These are phyloP conservation scores for Eutrema yunnanense DNA, from an alignment of 345 rosid genomes.

Conservation along the genomic window DNA sequence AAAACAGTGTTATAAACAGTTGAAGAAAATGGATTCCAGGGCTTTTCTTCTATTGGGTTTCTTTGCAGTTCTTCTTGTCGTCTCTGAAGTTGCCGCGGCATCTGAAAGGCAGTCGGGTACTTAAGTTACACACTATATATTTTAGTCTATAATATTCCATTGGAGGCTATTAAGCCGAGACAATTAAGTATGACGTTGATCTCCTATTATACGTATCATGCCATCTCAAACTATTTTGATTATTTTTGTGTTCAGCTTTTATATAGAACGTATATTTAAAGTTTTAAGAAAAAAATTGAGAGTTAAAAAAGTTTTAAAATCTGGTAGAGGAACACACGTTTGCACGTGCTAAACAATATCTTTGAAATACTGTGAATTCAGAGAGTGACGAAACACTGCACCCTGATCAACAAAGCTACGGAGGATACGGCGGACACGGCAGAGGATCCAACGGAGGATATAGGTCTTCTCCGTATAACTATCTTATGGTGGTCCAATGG, in stretches of 20 bases:
- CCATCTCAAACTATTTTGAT: too few relatives aligned
- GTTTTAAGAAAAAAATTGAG: not conserved
- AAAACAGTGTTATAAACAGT: not conserved
- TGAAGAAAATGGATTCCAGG: conserved; percentile 21
- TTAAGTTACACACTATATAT: not conserved
- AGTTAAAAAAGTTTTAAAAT: not conserved
- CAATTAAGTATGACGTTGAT: not conserved
- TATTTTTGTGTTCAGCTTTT: not conserved
- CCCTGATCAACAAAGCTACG: not conserved
- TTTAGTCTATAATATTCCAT: not conserved
- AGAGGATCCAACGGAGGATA: not conserved
- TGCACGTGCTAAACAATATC: not conserved
- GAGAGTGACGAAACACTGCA: conserved; percentile 8
- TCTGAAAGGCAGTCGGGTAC: not conserved
- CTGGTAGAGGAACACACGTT: not conserved
- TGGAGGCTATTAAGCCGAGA: not conserved
- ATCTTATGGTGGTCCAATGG: not conserved
- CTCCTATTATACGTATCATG: too few relatives aligned
- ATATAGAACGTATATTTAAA: not conserved
- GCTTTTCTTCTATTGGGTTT: conserved; percentile 16
- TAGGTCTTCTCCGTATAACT: too few relatives aligned
- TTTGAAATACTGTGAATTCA: conserved; percentile 1
- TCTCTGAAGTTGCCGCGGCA: conserved; percentile 15
- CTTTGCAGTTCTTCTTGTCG: conserved; percentile 15
- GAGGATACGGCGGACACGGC: not conserved